Evolutionary conservation across 257 asterid species (phyloP), one percentile per base, ranked within the genome.

Genomic region (Lycium ferocissimum): DNA sequence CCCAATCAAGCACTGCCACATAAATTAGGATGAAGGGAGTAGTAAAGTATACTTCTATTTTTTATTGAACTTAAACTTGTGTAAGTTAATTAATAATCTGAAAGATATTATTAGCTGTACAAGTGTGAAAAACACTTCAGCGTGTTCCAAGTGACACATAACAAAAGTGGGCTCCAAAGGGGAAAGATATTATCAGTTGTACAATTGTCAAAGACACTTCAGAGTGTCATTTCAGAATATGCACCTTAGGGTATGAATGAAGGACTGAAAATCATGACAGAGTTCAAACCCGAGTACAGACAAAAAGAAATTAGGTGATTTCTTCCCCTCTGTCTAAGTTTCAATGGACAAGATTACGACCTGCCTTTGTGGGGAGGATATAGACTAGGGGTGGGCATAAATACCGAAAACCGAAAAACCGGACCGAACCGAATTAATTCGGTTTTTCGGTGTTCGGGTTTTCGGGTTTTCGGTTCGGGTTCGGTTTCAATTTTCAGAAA

Each of bases 101-200:
- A 75, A 75, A 20, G 43, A 75, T 75, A 22, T 75, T 49, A 12
- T 20, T 75, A 75, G 59, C 18, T 49, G 62, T 49, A 49, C 61
- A 49, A 40, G 79, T 70, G 54, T 70, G 78, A 69, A 69, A 69
- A 38, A 38, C 78, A 38, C 78, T 18, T 20, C 35, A 40, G 56
- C 54, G 40, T 70, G 79, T 70, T 70, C 79, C 26, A 67, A 35
- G 76, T 67, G 76, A 67, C 49, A 17, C 54, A 38, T 57, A 69
- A 37, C 20, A 40, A 20, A 40, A 40, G 7, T 40, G 78, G 6
- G 75, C 47, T 67, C 5, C 20, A 67, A 67, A 67, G 1, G 26
- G 76, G 51, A 67, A 67, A 67, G 43, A 37, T 69, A 37, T 43
- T 43, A 35, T 69, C 49, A 69, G 53, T 69, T 69, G 13, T 51